Base-by-base conservation (phyloP, 108 stramenopile genomes). In the Cyclotella baltica region DNA sequence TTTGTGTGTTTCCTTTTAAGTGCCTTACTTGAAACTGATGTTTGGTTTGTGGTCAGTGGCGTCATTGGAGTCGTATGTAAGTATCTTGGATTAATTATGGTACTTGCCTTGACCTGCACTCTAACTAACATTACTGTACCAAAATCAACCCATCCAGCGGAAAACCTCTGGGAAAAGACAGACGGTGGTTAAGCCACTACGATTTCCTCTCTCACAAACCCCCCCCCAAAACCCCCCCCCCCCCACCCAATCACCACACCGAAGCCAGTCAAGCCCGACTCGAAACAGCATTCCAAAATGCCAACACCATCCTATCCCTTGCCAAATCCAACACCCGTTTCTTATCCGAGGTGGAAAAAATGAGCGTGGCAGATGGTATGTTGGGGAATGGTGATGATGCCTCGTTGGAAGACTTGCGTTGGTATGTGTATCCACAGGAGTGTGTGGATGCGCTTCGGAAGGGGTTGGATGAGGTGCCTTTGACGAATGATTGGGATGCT, bases 391-490 rank as follows among this genome's bases (percentile, higher is more conserved):
- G 84, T 9, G 62, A 36, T 36, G 77, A 85, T 62, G 77, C 85
- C 36, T 47, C 78, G n/a, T 73, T 87, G 25, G 90, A 93, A 36
- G 86, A 80, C 23, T 72, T 94, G 65, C 74, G 93, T 18, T 94
- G 93, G 93, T 94, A 86, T 85, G 88, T 90, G 19, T 91, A 92
- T 77, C 90, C 81, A 22, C 87, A 81, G 68, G 93, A 94, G 55
- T 76, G 76, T 18, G 91, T 88, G 1, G 56, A 64, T 29, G 80
- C 51, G 34, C 55, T 91, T 23, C 61, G 68, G 35, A 77, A 91
- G 51, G 88, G 88, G 20, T 34, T 81, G 61, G 78, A 86, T 0
- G 58, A 82, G 11, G 83, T 89, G 11, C 90, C 90, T 23, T 82
- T 76, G 15, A 91, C 89, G 4, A 71, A 70, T 16, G 89, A 82